Percentiles rank a stretch among this genome's conserved stretches.
Conservation (phyloP, 257 asterid species). For the Solanum chmielewskii region DNA sequence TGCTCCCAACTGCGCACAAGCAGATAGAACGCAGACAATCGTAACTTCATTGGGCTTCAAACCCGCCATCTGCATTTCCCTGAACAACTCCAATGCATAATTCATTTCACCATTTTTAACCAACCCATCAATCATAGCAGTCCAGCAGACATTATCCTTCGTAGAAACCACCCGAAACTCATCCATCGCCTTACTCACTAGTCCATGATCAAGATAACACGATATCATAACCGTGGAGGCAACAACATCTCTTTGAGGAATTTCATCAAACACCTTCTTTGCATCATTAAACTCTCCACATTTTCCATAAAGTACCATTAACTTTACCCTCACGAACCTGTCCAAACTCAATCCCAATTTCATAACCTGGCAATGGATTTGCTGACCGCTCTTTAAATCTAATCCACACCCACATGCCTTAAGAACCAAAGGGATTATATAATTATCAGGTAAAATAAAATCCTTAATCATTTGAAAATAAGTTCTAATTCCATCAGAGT, state of each 20-base stretch:
- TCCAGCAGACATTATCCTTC: slow-evolving; percentile 55
- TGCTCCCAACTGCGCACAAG: slow-evolving; percentile 47
- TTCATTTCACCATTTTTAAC: slow-evolving; percentile 39
- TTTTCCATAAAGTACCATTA: slow-evolving; percentile 40
- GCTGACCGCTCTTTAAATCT: slow-evolving; percentile 22
- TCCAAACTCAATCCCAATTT: slow-evolving; percentile 29
- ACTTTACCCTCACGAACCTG: slow-evolving; percentile 26
- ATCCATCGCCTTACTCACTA: slow-evolving; percentile 19
- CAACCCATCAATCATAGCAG: slow-evolving; percentile 53
- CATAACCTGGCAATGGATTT: slow-evolving; percentile 30
- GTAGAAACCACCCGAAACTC: slow-evolving; percentile 12
- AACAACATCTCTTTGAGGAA: slow-evolving; percentile 41
- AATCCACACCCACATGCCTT: slow-evolving; percentile 35
- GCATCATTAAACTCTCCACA: slow-evolving; percentile 31
- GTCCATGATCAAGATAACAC: slow-evolving; percentile 25
- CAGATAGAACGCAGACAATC: slow-evolving; percentile 37
- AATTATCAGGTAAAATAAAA: slow-evolving; percentile 28
- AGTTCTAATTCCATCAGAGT: slow-evolving; percentile 1
- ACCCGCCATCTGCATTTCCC: slow-evolving; percentile 41
- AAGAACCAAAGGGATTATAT: slow-evolving; percentile 28
- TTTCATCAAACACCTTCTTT: slow-evolving; percentile 35
- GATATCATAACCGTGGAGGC: slow-evolving; percentile 39
- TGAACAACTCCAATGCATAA: slow-evolving; percentile 32
- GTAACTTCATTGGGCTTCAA: slow-evolving; percentile 39
- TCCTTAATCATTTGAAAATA: slow-evolving; percentile 25